Percentiles rank a stretch among this genome's conserved stretches.
Conservation (phyloP, 2,329 filamentous ascomycete species). For the Fusarium siculi region DNA sequence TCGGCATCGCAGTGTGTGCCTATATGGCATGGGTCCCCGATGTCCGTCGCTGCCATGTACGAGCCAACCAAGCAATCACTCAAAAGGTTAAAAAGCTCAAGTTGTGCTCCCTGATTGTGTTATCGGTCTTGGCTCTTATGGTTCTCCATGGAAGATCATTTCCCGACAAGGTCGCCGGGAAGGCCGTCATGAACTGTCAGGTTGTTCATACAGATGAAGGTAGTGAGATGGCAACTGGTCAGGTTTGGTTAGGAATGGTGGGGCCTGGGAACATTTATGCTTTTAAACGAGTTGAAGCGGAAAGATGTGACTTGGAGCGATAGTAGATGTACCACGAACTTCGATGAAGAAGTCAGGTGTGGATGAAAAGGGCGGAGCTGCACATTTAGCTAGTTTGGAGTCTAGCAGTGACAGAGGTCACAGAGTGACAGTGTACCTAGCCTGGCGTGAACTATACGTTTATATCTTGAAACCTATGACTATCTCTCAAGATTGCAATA, state of each 20-base stretch:
- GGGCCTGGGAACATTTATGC: neutral
- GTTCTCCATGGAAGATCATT: neutral
- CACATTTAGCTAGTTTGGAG: neutral
- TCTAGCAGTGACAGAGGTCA: neutral
- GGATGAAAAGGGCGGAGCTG: neutral
- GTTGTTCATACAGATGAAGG: neutral
- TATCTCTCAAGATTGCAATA: fast-evolving
- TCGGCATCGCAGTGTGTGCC: neutral
- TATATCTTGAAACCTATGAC: fast-evolving
- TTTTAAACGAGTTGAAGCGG: neutral
- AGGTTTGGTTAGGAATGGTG: neutral
- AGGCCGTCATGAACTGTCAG: neutral
- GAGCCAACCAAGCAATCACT: neutral
- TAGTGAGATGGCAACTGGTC: neutral
- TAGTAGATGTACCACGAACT: fast-evolving
- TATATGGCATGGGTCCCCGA: neutral
- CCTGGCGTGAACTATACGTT: fast-evolving
- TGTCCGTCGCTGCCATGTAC: fast-evolving
- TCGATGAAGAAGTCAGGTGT: fast-evolving
- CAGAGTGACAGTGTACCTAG: neutral
- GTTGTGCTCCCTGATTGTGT: fast-evolving
- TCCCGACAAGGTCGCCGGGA: neutral
- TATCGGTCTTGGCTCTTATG: neutral
- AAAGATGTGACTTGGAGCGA: fast-evolving
- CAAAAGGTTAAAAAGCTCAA: neutral